Conservation (phyloP, 139 green algal species). For the Pedinophyceae sp. region DNA sequence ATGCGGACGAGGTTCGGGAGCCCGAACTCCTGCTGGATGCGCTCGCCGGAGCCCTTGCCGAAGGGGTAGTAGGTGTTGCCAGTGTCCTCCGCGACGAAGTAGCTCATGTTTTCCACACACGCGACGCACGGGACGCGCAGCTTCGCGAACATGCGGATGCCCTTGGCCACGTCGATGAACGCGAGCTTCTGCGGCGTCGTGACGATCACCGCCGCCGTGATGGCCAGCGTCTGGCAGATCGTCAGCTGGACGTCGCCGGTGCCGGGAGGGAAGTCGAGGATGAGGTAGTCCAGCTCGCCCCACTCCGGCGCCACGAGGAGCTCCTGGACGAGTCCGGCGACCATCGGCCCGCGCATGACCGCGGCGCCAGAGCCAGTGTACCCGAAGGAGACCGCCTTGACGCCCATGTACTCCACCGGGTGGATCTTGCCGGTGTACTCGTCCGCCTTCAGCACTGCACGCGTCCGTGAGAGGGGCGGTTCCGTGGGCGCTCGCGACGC, state of each 20-base stretch:
- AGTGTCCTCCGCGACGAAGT: conserved; percentile 71
- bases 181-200: conserved; percentile 95
- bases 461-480: not conserved
- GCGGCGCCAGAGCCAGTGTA: conserved; percentile 87
- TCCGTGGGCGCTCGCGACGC: no score
- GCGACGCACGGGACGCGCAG: conserved; percentile 84
- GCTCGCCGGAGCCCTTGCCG: conserved; percentile 55
- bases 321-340: conserved; percentile 34
- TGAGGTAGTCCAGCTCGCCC: conserved; percentile 95
- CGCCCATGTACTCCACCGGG: conserved; percentile 81
- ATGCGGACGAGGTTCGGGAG: conserved; percentile 83
- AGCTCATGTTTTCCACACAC: conserved; percentile 99
- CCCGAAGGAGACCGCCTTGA: conserved; percentile 94
- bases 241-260: conserved; percentile 99
- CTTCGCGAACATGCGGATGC: conserved; percentile 95
- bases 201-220: conserved; percentile 93
- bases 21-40: conserved; percentile 74
- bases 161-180: conserved; percentile 98
- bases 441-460: conserved; percentile 13
- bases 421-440: conserved; percentile 36
- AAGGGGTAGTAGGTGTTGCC: conserved; percentile 76
- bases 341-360: conserved; percentile 98
- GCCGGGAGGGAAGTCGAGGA: conserved; percentile 94
- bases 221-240: conserved; percentile 71
- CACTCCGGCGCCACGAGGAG: conserved; percentile 33